Evolutionary conservation across 2,329 filamentous ascomycete species (phyloP), one percentile per base, ranked within the genome.

Genomic region (Oidium heveae): DNA sequence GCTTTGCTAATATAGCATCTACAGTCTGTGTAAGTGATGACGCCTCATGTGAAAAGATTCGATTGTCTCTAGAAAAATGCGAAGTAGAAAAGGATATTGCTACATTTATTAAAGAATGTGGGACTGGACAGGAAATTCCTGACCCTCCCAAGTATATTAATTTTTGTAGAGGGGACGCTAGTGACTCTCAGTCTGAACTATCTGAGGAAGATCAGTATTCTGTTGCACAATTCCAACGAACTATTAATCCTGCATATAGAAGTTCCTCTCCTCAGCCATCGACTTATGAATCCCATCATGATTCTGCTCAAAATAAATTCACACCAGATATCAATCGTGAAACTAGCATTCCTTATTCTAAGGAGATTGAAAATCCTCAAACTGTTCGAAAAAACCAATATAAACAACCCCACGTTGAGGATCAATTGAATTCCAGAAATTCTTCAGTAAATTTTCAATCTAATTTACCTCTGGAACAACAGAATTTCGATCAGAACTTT

Each of bases 81-180:
- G 91, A 98, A 62, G 91, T 98, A 1, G 88, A 95, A 66, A 94
- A 89, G 66, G 93, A 98, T 66, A 95, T 98, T 58, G 70, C 79
- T 22, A 72, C 69, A 58, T 98, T 98, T 70, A 98, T 98, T 69
- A 82, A 75, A 58, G 87, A 94, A 51, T 77, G 71, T 59, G 89
- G 89, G 22, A 98, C 91, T 2, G 88, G 91, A 5, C 89, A 96
- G 67, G 93, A 98, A 66, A 98, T 98, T 50, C 93, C 91, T 1
- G 91, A 95, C 66, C 79, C 91, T 24, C 91, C 91, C 46, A 95
- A 87, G 67, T 98, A 95, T 67, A 95, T 98, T 77, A 95, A 98
- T 71, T 98, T 96, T 67, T 93, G 86, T 66, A 82, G 91, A 12
- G 91, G 89, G 16, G 88, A 94, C 65, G 69, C 82, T 49, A 74